Evolutionary conservation across 441 rosid genomes (phyloP), one percentile per base, ranked within the genome.

Genomic region (Adansonia rubrostipa): DNA sequence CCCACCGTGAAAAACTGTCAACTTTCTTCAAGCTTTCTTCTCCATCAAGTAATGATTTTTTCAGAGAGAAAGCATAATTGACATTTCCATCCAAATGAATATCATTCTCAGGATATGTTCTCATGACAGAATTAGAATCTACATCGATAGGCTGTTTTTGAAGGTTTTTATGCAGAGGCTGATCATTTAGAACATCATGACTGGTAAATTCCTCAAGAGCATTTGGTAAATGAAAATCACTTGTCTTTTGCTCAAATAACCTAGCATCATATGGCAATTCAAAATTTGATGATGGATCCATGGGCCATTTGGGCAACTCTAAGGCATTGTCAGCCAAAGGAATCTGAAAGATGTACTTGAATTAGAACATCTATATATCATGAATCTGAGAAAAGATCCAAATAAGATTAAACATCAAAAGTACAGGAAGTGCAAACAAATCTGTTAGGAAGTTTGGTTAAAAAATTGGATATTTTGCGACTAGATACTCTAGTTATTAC

Each of bases 1-100:
- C 85, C 99, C 99, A 93, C 54, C 97, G 86, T 76, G 97, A 89
- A 84, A 96, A 96, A 85, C 99, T 96, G 78, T 96, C 99, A 44
- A 92, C 94, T 78, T 96, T 96, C 79, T 92, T 92, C 84, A 96
- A 83, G 81, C 94, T 85, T 44, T 94, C 93, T 80, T 89, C 92
- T 42, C 82, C 84, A 77, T 88, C 85, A 70, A 90, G 66, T 62
- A 94, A 86, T 42, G 87, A 74, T 56, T 80, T 87, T 87, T 87
- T 93, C 66, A 82, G 68, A 75, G 84, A 62, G 11, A 89, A 78
- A 69, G 82, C 28, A 67, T 82, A 85, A 79, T 80, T 85, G 74
- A 80, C 24, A 84, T 80, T 92, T 73, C 88, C 86, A 77, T 84
- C 91, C 9, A 47, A 54, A 79, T 81, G 70, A 11, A 79, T 17